Conservation (phyloP, 148 eudicot species). For the Simmondsia chinensis region DNA sequence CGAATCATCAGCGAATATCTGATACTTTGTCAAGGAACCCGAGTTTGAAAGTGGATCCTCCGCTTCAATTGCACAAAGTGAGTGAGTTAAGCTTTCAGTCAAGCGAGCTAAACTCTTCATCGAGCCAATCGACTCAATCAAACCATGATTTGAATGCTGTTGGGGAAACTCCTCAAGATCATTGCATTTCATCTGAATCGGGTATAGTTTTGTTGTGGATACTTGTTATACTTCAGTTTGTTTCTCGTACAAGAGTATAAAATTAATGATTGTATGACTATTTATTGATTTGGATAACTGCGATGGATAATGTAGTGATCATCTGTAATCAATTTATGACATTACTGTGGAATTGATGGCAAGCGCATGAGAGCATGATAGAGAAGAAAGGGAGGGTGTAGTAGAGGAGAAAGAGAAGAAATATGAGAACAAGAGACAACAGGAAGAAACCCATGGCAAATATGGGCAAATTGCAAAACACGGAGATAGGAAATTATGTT, state of each 20-base stretch:
- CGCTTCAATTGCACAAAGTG: conserved; percentile 21
- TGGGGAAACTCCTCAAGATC: conserved; percentile 51
- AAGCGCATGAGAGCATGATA: no score
- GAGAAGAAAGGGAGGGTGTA: no score
- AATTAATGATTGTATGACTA: background rate
- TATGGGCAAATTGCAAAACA: no score
- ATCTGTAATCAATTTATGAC: no score
- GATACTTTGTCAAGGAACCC: conserved; percentile 31
- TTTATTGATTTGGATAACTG: no score
- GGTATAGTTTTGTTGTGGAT: conserved; percentile 21
- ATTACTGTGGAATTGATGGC: no score
- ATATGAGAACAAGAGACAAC: no score
- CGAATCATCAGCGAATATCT: conserved; percentile 24
- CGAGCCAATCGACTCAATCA: conserved; percentile 51
- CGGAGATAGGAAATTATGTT: no score
- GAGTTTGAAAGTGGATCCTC: conserved; percentile 38
- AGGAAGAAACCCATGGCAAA: no score
- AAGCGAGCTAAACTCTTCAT: conserved; percentile 37
- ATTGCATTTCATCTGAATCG: conserved; percentile 57
- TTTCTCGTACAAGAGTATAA: background rate
- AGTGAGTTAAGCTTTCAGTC: conserved; percentile 28
- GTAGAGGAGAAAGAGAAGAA: no score
- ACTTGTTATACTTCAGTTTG: background rate
- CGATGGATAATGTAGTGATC: no score
- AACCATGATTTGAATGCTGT: conserved; percentile 38